Evolutionary conservation across 306 rosid genomes (phyloP), one percentile per base, ranked within the genome.

Genomic region (Vicia sativa): DNA sequence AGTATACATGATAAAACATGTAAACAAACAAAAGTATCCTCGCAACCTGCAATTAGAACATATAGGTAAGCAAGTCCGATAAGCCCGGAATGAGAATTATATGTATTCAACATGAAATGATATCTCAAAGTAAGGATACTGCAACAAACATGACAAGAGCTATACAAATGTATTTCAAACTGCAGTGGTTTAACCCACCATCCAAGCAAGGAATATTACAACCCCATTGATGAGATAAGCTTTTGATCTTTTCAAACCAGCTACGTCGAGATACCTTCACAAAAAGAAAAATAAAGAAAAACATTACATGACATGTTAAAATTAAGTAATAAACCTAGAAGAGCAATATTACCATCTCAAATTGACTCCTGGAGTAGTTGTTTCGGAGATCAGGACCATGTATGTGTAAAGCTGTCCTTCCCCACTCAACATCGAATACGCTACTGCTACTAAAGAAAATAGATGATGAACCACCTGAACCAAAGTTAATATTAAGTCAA

Each of bases 301-400:
- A 26, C 6, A 31, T 45, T 48, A 6, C 28, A 67, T 11, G 46
- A 60, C 62, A 62, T 19, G 26, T 3, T 13, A 59, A 26, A 44
- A 35, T 41, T 42, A 42, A 67, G 38, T 4, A 67, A 26, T 16
- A 46, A 34, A 34, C 38, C 38, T 34, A 34, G 1, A 2, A 45
- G 41, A 23, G 49, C 28, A 75, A 70, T 34, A 73, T 70, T 86
- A 92, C 98, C 96, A 92, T 92, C 98, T 84, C 87, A 92, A 87
- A 75, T 92, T 92, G 81, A 89, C 85, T 58, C 92, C 98, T 7
- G 98, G 96, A 52, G 98, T 92, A 14, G 98, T 89, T 66, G 91
- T 82, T 82, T 92, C 98, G 2, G 98, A 92, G 75, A 92, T 88
- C 37, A 92, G 91, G 81, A 92, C 88, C 98, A 92, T 86, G 82